Conservation (phyloP, 495 filamentous ascomycete species). For the Evansstolkia leycettana region DNA sequence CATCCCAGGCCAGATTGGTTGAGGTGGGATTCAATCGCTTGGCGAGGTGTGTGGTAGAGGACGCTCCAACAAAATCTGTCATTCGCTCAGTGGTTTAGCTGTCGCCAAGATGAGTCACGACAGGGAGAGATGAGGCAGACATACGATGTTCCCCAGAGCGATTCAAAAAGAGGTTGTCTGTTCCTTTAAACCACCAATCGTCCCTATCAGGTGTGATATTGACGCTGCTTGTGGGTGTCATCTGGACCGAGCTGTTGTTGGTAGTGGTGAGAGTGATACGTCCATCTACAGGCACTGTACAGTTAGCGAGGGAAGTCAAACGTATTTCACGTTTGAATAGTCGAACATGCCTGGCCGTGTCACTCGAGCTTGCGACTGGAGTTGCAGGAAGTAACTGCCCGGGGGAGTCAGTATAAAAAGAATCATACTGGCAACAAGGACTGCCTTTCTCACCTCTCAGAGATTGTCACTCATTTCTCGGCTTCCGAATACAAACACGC, state of each 20-base stretch:
- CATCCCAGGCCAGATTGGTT: constrained; percentile 26
- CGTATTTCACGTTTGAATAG: too few relatives aligned
- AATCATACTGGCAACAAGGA: not conserved
- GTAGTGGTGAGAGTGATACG: too few relatives aligned
- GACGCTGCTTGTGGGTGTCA: not conserved
- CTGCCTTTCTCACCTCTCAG: constrained; percentile 15
- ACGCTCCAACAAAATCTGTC: constrained; percentile 23
- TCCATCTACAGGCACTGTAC: too few relatives aligned
- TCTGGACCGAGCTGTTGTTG: not conserved
- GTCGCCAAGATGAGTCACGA: too few relatives aligned
- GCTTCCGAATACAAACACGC: constrained; percentile 26
- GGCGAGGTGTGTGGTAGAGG: constrained; percentile 22
- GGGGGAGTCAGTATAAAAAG: constrained; percentile 3
- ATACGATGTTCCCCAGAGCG: constrained; percentile 26
- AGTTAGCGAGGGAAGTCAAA: too few relatives aligned
- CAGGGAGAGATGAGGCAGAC: not conserved
- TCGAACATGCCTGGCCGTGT: constrained; percentile 2
- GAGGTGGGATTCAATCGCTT: constrained; percentile 23
- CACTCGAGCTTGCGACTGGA: constrained; percentile 13
- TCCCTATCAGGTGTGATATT: constrained; percentile 19
- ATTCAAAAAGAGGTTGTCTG: constrained; percentile 22
- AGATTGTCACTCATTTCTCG: constrained; percentile 24
- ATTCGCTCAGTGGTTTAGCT: too few relatives aligned
- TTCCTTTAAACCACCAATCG: constrained; percentile 30
- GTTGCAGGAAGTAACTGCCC: constrained; percentile 14